phyloP scores from a whole-genome alignment of 2,329 filamentous ascomycete genomes.

The Plenodomus biglobosus region DNA sequence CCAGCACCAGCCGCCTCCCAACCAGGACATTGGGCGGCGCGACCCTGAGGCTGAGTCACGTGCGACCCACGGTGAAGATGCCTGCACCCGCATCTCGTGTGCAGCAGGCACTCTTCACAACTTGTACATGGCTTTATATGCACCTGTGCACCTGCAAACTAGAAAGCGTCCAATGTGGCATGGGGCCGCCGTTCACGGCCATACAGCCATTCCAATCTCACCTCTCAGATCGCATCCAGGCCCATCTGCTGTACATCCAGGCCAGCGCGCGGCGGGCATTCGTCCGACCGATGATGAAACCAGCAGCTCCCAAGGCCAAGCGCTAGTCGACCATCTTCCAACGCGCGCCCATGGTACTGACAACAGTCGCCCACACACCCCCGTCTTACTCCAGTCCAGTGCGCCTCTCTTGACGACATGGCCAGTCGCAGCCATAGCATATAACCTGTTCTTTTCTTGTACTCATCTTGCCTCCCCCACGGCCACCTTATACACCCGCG shows the following conservation, averaged over 20 bases:
- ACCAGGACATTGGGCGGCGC: conserved; percentile 3
- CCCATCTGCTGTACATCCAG: conserved; percentile 11
- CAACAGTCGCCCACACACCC: neutral
- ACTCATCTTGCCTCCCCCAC: too few relatives aligned
- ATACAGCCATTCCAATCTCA: neutral
- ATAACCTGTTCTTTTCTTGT: conserved; percentile 4
- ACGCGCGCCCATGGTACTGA: neutral
- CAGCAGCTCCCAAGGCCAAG: conserved; percentile 12
- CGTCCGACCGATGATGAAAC: conserved; percentile 26
- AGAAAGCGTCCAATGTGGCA: neutral
- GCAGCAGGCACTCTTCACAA: neutral
- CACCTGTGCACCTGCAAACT: too few relatives aligned
- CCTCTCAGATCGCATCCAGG: neutral
- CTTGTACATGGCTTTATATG: too few relatives aligned
- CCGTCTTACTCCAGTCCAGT: neutral
- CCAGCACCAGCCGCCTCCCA: neutral
- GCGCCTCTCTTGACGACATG: conserved; percentile 5
- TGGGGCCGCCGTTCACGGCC: neutral
- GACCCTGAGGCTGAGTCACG: conserved; percentile 10
- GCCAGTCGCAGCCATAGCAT: conserved; percentile 3
- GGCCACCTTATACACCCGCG: conserved; percentile 10
- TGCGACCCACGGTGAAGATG: neutral
- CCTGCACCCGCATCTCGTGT: neutral
- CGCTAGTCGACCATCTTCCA: conserved; percentile 12
- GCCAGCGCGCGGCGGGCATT: conserved; percentile 13